phyloP scores from a whole-genome alignment of 208 protist species.

The Trypanosoma mega region DNA sequence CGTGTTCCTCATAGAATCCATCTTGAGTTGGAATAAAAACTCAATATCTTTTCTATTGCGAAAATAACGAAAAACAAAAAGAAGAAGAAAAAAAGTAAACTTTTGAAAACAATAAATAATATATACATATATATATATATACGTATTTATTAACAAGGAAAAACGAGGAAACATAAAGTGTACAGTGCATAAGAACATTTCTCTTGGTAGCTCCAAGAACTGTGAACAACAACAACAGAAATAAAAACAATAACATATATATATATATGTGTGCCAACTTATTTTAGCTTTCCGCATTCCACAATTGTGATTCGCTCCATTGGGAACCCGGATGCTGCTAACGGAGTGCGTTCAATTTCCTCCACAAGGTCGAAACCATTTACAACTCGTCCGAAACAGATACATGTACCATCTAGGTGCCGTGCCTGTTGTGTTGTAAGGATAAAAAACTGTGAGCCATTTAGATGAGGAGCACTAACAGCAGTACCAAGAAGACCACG shows the following conservation, averaged over 20 bases:
- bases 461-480: constrained; percentile 96
- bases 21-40: constrained; percentile 13
- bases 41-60: background rate
- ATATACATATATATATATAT: constrained; percentile 2
- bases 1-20: constrained; percentile 37
- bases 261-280: background rate
- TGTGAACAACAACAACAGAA: background rate
- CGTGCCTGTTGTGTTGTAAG: constrained; percentile 62
- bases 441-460: constrained; percentile 94
- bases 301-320: constrained; percentile 47
- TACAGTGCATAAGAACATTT: too few species aligned
- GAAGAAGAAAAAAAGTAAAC: constrained; percentile 15
- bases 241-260: background rate
- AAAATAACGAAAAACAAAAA: constrained; percentile 1
- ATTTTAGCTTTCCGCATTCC: constrained; percentile 52
- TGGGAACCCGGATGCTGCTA: constrained; percentile 43
- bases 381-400: constrained; percentile 93
- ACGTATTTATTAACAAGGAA: background rate
- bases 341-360: constrained; percentile 65
- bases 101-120: constrained; percentile 17
- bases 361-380: constrained; percentile 81
- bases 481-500: constrained; percentile 97
- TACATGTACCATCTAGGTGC: constrained; percentile 93
- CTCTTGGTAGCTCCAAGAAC: background rate
- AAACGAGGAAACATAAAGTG: too few species aligned